A percentile compares a stretch with the other conserved stretches of the same genome.
phyloP scores from a whole-genome alignment of 352 stramenopile species.

The Discostella stelligera region DNA sequence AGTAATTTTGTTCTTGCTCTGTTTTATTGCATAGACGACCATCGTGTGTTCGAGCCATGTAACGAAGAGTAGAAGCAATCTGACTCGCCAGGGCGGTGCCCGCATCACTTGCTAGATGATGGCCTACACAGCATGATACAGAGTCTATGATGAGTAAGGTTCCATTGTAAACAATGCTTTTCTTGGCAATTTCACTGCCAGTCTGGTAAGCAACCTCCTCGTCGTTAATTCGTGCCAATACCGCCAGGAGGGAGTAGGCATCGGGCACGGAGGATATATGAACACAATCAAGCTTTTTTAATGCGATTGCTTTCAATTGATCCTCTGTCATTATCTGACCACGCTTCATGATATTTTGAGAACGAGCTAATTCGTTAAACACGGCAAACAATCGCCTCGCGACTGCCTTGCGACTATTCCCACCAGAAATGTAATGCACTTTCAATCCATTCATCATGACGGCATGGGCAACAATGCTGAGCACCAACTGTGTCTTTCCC shows the following conservation, averaged over 20 bases:
- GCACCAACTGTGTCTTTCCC: conserved; percentile 54
- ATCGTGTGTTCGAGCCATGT: conserved; percentile 42
- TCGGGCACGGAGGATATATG: conserved; percentile 24
- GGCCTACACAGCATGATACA: conserved; percentile 48
- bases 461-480: conserved; percentile 39
- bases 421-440: conserved; percentile 43
- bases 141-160: conserved; percentile 53
- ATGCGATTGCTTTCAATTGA: conserved; percentile 15
- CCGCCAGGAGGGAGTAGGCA: conserved; percentile 46
- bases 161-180: conserved; percentile 6
- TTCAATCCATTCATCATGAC: conserved; percentile 24
- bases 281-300: conserved; percentile 29
- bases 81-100: conserved; percentile 40
- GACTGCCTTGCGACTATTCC: conserved; percentile 25
- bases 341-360: background rate
- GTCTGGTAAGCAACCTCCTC: conserved; percentile 20
- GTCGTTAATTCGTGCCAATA: conserved; percentile 45
- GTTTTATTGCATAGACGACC: conserved; percentile 2
- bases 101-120: conserved; percentile 39
- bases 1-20: background rate
- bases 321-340: conserved; percentile 2
- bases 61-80: conserved; percentile 43
- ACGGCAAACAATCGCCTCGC: conserved; percentile 35
- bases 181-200: background rate
- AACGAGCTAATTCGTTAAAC: conserved; percentile 20